Percentiles rank a stretch among this genome's conserved stretches.
These are phyloP conservation scores for Leccinum cinnamomeum DNA, from an alignment of 1,284 basidiomycete species.

Conservation along the genomic window DNA sequence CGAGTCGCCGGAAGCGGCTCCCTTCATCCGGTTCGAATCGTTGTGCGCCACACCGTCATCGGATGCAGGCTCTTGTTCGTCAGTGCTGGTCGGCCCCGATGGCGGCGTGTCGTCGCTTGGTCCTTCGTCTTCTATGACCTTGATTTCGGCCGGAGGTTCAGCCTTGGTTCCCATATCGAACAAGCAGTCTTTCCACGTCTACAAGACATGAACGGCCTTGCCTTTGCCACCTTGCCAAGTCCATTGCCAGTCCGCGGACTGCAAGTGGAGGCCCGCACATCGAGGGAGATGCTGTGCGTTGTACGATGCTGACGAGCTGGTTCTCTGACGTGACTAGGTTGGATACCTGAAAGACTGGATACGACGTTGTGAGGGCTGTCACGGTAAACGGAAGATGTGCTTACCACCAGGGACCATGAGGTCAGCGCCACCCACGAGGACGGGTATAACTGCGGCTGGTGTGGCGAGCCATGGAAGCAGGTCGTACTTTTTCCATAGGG, in stretches of 20 bases:
- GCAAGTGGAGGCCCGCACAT: constrained; percentile 56
- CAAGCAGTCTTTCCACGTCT: constrained; percentile 70
- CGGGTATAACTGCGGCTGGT: constrained; percentile 60
- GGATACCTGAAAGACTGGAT: constrained; percentile 57
- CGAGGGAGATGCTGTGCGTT: constrained; percentile 40
- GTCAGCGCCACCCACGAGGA: constrained; percentile 70
- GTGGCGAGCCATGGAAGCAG: constrained; percentile 68
- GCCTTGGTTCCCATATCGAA: constrained; percentile 66
- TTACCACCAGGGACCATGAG: constrained; percentile 79
- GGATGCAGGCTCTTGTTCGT: constrained; percentile 2
- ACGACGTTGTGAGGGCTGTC: constrained; percentile 14
- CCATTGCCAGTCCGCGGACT: constrained; percentile 66
- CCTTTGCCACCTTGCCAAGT: constrained; percentile 59
- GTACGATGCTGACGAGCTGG: constrained; percentile 61
- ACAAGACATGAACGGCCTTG: constrained; percentile 68
- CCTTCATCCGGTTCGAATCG: constrained; percentile 15
- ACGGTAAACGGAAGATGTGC: constrained; percentile 22
- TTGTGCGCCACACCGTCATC: constrained; percentile 18
- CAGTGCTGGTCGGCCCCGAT: constrained; percentile 10
- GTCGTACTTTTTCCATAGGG: constrained; percentile 68
- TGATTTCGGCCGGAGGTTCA: constrained; percentile 50
- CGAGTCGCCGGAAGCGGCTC: constrained; percentile 4
- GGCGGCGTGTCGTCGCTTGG: constrained; percentile 18
- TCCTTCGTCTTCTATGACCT: constrained; percentile 23
- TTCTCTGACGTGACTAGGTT: constrained; percentile 38